These are phyloP conservation scores for Tilletia indica DNA, from an alignment of 1,284 basidiomycete genomes.

Conservation along the genomic window DNA sequence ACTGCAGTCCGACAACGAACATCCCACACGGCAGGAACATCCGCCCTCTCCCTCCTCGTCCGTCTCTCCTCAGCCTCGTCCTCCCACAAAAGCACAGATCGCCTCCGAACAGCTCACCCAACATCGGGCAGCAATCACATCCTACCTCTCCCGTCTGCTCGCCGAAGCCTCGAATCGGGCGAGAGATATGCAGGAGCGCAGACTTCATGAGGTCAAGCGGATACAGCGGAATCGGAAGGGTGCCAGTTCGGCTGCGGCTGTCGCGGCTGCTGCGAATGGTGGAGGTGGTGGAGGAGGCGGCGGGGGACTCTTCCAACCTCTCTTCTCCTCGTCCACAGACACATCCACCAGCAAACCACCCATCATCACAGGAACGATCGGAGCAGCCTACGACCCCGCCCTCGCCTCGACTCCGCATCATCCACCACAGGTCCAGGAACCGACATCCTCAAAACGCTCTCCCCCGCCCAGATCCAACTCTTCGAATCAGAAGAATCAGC, in stretches of 20 bases:
- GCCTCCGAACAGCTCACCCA: constrained; percentile 71
- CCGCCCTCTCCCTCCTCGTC: constrained; percentile 22
- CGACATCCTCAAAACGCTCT: constrained; percentile 39
- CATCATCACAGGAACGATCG: neutral
- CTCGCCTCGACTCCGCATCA: neutral
- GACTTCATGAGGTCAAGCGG: constrained; percentile 33
- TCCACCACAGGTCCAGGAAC: neutral
- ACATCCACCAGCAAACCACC: neutral
- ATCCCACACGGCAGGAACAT: constrained; percentile 31
- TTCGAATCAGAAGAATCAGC: constrained; percentile 86
- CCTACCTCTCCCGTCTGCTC: constrained; percentile 76
- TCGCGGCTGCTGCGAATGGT: neutral
- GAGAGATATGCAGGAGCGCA: constrained; percentile 75
- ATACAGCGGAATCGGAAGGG: neutral
- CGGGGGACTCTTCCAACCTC: neutral
- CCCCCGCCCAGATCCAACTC: constrained; percentile 76
- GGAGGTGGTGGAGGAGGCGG: neutral
- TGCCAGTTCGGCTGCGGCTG: neutral
- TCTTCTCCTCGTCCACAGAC: neutral
- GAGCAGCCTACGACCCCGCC: constrained; percentile 7
- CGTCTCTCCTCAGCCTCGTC: constrained; percentile 34
- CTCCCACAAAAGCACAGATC: constrained; percentile 23
- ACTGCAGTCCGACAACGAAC: constrained; percentile 33
- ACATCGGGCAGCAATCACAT: constrained; percentile 78
- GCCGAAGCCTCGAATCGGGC: constrained; percentile 74